A percentile compares a stretch with the other conserved stretches of the same genome.
Evolutionary conservation across 768 basidiomycete genomes (phyloP).

Genomic region (Suillus spraguei): DNA sequence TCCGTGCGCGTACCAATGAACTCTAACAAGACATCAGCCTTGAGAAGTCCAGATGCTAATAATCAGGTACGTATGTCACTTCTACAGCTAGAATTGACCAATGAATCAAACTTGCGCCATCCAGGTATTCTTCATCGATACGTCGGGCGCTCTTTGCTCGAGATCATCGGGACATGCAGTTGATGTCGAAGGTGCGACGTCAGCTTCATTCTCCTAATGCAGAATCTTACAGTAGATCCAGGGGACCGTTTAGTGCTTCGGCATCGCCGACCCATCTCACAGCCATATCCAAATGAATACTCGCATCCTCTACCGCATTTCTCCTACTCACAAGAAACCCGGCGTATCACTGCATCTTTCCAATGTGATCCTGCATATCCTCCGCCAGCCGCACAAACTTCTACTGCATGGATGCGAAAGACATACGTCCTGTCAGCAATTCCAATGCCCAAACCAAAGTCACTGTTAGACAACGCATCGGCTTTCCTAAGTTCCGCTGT

Average conservation of each 20-base stretch:
- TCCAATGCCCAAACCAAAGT: slow-evolving; percentile 67
- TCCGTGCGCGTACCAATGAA: background rate
- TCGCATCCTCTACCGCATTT: slow-evolving; percentile 79
- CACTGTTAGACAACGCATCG: slow-evolving; percentile 72
- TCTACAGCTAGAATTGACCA: background rate
- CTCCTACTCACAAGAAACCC: slow-evolving; percentile 53
- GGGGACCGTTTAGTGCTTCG: slow-evolving; percentile 71
- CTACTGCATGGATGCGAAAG: slow-evolving; percentile 58
- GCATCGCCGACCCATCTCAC: slow-evolving; percentile 73
- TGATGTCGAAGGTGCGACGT: slow-evolving; percentile 67
- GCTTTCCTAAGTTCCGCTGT: slow-evolving; percentile 65
- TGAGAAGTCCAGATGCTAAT: slow-evolving; percentile 67
- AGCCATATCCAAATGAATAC: slow-evolving; percentile 77
- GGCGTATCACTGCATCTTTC: slow-evolving; percentile 64
- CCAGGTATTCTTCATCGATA: slow-evolving; percentile 85
- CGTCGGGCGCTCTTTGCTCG: slow-evolving; percentile 75
- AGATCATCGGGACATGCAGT: slow-evolving; percentile 80
- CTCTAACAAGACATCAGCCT: slow-evolving; percentile 41
- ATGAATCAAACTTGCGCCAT: slow-evolving; percentile 3
- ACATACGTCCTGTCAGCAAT: slow-evolving; percentile 66
- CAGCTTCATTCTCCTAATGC: background rate
- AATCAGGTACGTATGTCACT: slow-evolving; percentile 59
- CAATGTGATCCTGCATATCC: slow-evolving; percentile 67
- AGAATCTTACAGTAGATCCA: slow-evolving; percentile 30
- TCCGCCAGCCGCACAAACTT: slow-evolving; percentile 30